Percentiles rank a stretch among this genome's conserved stretches.
These are phyloP conservation scores for Tricholoma terreum DNA, from an alignment of 768 basidiomycete genomes.

Conservation along the genomic window DNA sequence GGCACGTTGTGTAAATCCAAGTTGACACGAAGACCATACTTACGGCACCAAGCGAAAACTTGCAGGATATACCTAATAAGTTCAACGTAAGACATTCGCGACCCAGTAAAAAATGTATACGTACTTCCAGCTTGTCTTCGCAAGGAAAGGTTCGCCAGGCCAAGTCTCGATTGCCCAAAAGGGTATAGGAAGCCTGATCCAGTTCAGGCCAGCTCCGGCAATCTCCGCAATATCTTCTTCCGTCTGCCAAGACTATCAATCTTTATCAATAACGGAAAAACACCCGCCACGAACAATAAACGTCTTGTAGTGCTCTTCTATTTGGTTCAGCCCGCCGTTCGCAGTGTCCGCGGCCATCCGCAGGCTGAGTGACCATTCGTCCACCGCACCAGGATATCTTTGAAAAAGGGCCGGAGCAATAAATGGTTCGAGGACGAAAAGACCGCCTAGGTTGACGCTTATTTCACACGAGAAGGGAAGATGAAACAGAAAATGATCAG, in stretches of 20 bases:
- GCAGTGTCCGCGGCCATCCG: slow-evolving; percentile 57
- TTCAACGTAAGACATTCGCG: not conserved
- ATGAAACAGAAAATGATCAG: slow-evolving; percentile 5
- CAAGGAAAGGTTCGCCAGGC: slow-evolving; percentile 75
- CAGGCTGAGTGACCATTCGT: slow-evolving; percentile 73
- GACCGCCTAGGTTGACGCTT: slow-evolving; percentile 73
- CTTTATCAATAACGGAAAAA: not conserved
- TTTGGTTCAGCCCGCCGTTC: slow-evolving; percentile 47
- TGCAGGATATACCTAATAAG: slow-evolving; percentile 65
- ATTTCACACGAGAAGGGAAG: not conserved
- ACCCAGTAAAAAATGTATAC: slow-evolving; percentile 18
- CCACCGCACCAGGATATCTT: slow-evolving; percentile 57
- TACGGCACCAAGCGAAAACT: slow-evolving; percentile 74
- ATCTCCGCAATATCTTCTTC: slow-evolving; percentile 90
- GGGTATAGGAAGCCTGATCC: slow-evolving; percentile 78
- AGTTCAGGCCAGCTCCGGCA: slow-evolving; percentile 85
- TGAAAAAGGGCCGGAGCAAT: slow-evolving; percentile 69
- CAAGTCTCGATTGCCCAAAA: slow-evolving; percentile 80
- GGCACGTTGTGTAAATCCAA: slow-evolving; percentile 78
- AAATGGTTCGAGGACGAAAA: slow-evolving; percentile 71
- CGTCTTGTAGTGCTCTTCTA: slow-evolving; percentile 80
- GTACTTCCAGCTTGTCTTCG: slow-evolving; percentile 70
- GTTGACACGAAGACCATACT: slow-evolving; percentile 81
- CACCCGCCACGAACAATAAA: slow-evolving; percentile 61
- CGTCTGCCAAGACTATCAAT: slow-evolving; percentile 47